These are phyloP conservation scores for Botryotinia calthae DNA, from an alignment of 2,329 filamentous ascomycete genomes.

Conservation along the genomic window DNA sequence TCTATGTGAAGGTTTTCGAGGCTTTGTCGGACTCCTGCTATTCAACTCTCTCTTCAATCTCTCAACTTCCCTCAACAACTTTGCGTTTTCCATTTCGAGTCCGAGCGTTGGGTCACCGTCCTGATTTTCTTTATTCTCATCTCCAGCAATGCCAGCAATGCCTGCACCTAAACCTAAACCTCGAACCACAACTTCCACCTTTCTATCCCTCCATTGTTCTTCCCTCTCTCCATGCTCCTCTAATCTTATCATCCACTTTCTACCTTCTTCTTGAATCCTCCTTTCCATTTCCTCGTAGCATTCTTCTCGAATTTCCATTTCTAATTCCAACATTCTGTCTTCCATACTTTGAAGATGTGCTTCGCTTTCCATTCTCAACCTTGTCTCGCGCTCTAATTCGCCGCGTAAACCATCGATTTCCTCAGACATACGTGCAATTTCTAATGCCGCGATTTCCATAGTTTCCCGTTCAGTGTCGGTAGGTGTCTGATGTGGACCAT, in stretches of 20 bases:
- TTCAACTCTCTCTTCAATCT: constrained; percentile 63
- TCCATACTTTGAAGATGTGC: constrained; percentile 66
- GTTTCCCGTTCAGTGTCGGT: constrained; percentile 58
- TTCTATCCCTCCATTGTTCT: constrained; percentile 84
- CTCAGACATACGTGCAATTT: constrained; percentile 74
- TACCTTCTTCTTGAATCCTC: constrained; percentile 69
- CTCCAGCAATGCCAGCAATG: constrained; percentile 21
- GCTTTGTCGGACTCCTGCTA: constrained; percentile 46
- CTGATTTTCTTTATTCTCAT: constrained; percentile 60
- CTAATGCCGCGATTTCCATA: constrained; percentile 76
- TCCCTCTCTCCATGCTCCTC: constrained; percentile 75
- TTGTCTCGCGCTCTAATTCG: constrained; percentile 68
- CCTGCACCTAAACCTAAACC: constrained; percentile 41
- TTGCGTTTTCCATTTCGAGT: constrained; percentile 68
- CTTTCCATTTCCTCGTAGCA: constrained; percentile 84
- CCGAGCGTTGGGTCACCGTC: constrained; percentile 50
- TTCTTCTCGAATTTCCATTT: constrained; percentile 84
- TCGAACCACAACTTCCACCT: constrained; percentile 70
- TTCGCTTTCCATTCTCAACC: constrained; percentile 69
- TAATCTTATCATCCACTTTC: constrained; percentile 76
- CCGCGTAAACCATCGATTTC: constrained; percentile 74
- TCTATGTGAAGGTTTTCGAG: constrained; percentile 9
- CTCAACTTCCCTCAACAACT: constrained; percentile 62
- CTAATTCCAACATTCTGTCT: constrained; percentile 63
- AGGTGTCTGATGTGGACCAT: constrained; percentile 38